A percentile compares a stretch with the other conserved stretches of the same genome.
Evolutionary conservation across 2,329 filamentous ascomycete species (phyloP).

Genomic region (Apiospora aurea): DNA sequence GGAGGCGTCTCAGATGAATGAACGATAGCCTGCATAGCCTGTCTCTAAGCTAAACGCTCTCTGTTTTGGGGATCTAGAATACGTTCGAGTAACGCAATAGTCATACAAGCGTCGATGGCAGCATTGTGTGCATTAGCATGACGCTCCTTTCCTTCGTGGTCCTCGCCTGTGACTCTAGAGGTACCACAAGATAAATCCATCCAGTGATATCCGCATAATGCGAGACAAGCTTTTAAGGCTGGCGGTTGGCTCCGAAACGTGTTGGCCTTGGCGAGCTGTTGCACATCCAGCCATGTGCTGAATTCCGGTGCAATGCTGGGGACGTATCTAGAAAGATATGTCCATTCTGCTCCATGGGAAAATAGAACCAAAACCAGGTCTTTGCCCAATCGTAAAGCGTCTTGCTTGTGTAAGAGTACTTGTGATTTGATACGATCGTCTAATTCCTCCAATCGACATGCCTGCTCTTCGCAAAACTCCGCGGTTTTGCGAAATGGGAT

Average conservation of each 20-base stretch:
- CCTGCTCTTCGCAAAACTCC: not conserved
- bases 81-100: not conserved
- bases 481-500: not conserved
- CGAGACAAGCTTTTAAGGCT: not conserved
- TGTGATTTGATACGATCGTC: not conserved
- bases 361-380: not conserved
- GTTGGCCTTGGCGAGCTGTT: not conserved
- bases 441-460: not conserved
- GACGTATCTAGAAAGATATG: not conserved
- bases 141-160: not conserved
- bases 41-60: not conserved
- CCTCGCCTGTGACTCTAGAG: not conserved
- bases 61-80: not conserved
- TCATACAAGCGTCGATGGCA: not conserved
- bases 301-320: not conserved
- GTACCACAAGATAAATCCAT: not conserved
- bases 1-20: not conserved
- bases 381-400: not conserved
- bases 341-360: not conserved
- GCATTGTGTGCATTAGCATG: not conserved
- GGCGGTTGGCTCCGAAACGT: not conserved
- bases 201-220: not conserved
- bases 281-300: not conserved
- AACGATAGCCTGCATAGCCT: not conserved
- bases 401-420: not conserved